These are phyloP conservation scores for Arxiozyma bovina DNA, from an alignment of 1,139 yeast species.

Conservation along the genomic window DNA sequence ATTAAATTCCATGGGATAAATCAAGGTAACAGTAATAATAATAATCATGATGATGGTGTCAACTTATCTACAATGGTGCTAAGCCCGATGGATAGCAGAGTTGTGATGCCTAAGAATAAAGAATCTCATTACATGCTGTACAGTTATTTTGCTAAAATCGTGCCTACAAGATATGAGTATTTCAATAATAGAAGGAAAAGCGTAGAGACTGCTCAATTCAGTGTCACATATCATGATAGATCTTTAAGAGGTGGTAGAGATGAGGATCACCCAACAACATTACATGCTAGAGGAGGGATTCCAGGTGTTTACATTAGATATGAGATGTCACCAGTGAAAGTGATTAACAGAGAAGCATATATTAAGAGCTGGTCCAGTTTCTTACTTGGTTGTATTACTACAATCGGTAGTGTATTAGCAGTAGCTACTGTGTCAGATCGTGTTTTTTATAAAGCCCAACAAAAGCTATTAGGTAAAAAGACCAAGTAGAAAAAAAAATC, in stretches of 20 bases:
- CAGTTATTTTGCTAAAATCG: conserved; percentile 80
- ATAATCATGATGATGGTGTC: conserved; percentile 19
- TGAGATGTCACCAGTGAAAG: conserved; percentile 89
- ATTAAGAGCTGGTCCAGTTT: conserved; percentile 80
- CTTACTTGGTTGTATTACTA: conserved; percentile 73
- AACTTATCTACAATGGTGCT: conserved; percentile 33
- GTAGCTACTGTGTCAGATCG: conserved; percentile 85
- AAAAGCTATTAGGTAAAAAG: conserved; percentile 69
- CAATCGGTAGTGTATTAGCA: conserved; percentile 88
- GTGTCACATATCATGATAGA: conserved; percentile 84
- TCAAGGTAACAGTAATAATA: neutral
- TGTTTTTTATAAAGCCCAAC: conserved; percentile 83
- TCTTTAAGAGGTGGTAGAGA: conserved; percentile 82
- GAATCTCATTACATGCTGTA: conserved; percentile 50
- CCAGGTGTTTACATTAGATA: conserved; percentile 85
- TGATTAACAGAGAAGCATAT: conserved; percentile 74
- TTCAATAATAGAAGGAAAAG: conserved; percentile 28
- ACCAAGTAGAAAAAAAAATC: conserved; percentile 23
- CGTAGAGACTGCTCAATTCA: conserved; percentile 83
- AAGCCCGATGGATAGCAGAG: conserved; percentile 64
- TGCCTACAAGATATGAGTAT: conserved; percentile 71
- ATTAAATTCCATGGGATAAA: conserved; percentile 5
- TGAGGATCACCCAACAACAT: conserved; percentile 79
- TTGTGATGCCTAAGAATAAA: conserved; percentile 33
- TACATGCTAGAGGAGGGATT: conserved; percentile 78